A percentile compares a stretch with the other conserved stretches of the same genome.
phyloP scores from a whole-genome alignment of 345 rosid genomes.

The Mercurialis annua region DNA sequence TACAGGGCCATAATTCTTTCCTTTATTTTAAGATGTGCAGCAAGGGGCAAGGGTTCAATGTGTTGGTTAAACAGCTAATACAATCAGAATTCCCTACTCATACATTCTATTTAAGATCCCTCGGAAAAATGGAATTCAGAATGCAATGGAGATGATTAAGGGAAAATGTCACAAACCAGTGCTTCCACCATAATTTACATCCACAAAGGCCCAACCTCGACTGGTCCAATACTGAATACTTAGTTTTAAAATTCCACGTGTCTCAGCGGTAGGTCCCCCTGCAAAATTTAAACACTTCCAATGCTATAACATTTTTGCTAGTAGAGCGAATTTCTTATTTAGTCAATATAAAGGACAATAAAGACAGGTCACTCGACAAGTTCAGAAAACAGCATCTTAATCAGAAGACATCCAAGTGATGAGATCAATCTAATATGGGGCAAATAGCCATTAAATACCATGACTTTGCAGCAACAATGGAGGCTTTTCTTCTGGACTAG shows the following conservation, averaged over 20 bases:
- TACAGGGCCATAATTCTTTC: not conserved
- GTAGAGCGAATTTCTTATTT: not conserved
- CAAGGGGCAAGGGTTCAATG: not conserved
- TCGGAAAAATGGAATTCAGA: not conserved
- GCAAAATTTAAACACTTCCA: conserved; percentile 19
- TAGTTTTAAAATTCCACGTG: conserved; percentile 65
- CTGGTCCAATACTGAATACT: conserved; percentile 95
- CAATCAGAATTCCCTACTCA: not conserved
- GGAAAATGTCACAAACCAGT: conserved; percentile 56
- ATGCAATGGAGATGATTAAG: not conserved
- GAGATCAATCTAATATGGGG: not conserved
- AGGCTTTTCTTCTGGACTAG: conserved; percentile 73
- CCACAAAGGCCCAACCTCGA: conserved; percentile 97
- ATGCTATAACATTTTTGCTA: not conserved
- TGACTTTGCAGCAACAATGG: conserved; percentile 86
- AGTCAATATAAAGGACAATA: not conserved
- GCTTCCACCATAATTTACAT: conserved; percentile 99
- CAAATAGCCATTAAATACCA: conserved; percentile 45
- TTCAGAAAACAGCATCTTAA: not conserved
- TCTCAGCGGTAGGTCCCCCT: conserved; percentile 95
- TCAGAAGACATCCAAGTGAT: not conserved
- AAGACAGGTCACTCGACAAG: not conserved
- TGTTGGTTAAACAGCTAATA: not conserved
- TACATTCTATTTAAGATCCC: not conserved
- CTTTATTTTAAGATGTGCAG: not conserved